Percentiles rank a stretch among this genome's conserved stretches.
These are phyloP conservation scores for Vigna angularis DNA, from an alignment of 306 rosid species.

Conservation along the genomic window DNA sequence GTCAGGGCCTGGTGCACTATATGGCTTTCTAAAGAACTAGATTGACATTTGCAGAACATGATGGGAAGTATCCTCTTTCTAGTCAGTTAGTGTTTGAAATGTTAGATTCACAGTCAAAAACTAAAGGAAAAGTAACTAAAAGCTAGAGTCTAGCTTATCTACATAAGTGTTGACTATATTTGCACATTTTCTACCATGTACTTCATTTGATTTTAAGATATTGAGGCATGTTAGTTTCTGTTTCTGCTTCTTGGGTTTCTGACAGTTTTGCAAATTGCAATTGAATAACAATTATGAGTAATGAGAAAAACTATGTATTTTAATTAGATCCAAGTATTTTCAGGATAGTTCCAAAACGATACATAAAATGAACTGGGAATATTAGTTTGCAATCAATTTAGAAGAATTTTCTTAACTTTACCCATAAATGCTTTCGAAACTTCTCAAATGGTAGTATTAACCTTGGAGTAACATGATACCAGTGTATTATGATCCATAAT, in stretches of 20 bases:
- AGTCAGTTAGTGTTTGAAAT: neutral
- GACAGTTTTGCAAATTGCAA: neutral
- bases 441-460: neutral
- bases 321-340: too few species aligned
- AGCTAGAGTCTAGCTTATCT: neutral
- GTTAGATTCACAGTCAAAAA: neutral
- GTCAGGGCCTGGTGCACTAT: neutral
- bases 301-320: too few species aligned
- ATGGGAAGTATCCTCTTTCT: neutral
- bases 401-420: neutral
- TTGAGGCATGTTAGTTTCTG: neutral
- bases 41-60: slow-evolving; percentile 3
- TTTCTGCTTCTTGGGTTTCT: neutral
- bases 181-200: neutral
- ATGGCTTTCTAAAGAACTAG: neutral
- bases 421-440: neutral
- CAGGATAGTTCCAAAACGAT: too few species aligned
- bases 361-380: neutral
- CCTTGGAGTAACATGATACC: slow-evolving; percentile 13
- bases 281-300: neutral
- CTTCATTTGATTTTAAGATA: neutral
- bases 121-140: too few species aligned
- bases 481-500: neutral
- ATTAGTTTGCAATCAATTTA: slow-evolving; percentile 13
- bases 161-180: neutral